These are phyloP conservation scores for Arbutus unedo DNA, from an alignment of 148 eudicot genomes.

Conservation along the genomic window DNA sequence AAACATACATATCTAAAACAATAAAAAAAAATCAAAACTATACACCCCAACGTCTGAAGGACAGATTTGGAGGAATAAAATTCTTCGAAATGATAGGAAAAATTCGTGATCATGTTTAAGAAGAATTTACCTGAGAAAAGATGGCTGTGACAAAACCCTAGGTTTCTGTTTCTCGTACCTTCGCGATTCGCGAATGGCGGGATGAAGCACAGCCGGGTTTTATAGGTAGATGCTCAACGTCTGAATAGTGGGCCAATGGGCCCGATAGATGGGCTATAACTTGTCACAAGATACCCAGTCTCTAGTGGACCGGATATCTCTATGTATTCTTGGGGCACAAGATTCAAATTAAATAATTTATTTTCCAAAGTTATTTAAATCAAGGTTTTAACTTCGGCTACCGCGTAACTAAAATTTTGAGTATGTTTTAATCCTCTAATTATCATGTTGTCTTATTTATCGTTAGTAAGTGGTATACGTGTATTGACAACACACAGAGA, in stretches of 20 bases:
- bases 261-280: neutral
- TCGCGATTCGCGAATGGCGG: neutral
- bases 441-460: too few relatives aligned
- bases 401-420: too few relatives aligned
- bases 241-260: neutral
- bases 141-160: constrained; percentile 8
- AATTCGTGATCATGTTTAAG: neutral
- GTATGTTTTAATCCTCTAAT: too few relatives aligned
- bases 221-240: neutral
- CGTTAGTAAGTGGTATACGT: too few relatives aligned
- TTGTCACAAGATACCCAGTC: neutral
- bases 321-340: too few relatives aligned
- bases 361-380: too few relatives aligned
- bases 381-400: too few relatives aligned
- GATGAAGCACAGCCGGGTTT: neutral
- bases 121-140: neutral
- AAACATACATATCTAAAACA: neutral
- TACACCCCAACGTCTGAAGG: neutral
- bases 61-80: neutral
- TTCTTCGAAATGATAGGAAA: neutral
- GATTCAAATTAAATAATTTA: too few relatives aligned
- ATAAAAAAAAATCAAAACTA: neutral
- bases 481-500: too few relatives aligned
- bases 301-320: too few relatives aligned
- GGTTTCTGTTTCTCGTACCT: neutral